These are phyloP conservation scores for Phylloporus arenicola DNA, from an alignment of 768 basidiomycete genomes.

Conservation along the genomic window DNA sequence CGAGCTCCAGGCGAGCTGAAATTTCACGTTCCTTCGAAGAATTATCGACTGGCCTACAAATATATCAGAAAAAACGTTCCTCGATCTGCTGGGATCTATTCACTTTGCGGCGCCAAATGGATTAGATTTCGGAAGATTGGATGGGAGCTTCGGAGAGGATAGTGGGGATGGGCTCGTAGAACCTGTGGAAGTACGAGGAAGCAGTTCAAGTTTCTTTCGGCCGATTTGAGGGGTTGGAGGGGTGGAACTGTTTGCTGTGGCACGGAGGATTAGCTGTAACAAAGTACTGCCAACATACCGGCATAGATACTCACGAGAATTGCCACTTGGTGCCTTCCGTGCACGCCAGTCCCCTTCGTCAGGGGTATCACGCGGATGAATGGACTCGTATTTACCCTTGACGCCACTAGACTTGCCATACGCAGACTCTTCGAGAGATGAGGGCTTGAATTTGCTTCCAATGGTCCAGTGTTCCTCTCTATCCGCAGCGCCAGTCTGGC, in stretches of 20 bases:
- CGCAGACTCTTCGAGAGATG: constrained; percentile 37
- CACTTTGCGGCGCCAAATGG: constrained; percentile 89
- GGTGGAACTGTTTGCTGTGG: constrained; percentile 60
- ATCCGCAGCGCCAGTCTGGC: constrained; percentile 54
- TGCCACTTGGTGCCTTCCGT: constrained; percentile 41
- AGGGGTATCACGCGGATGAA: constrained; percentile 41
- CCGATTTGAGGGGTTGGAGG: constrained; percentile 77
- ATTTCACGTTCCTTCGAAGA: constrained; percentile 71
- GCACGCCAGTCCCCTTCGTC: constrained; percentile 76
- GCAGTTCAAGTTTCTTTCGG: constrained; percentile 78
- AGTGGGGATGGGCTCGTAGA: constrained; percentile 72
- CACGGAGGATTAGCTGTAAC: constrained; percentile 6
- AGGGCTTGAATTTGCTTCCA: constrained; percentile 68
- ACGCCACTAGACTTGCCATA: constrained; percentile 40
- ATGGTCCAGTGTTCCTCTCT: constrained; percentile 75
- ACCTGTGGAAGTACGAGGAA: constrained; percentile 67
- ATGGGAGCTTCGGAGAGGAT: constrained; percentile 69
- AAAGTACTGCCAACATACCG: constrained; percentile 3
- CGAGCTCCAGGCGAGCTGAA: constrained; percentile 50
- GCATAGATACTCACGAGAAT: constrained; percentile 56
- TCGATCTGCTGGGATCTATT: constrained; percentile 17
- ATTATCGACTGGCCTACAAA: constrained; percentile 77
- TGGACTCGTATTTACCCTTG: constrained; percentile 51
- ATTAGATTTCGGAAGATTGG: constrained; percentile 49
- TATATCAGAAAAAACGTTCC: constrained; percentile 6